These are phyloP conservation scores for Microbotryum violaceum DNA, from an alignment of 1,284 basidiomycete genomes.

Conservation along the genomic window DNA sequence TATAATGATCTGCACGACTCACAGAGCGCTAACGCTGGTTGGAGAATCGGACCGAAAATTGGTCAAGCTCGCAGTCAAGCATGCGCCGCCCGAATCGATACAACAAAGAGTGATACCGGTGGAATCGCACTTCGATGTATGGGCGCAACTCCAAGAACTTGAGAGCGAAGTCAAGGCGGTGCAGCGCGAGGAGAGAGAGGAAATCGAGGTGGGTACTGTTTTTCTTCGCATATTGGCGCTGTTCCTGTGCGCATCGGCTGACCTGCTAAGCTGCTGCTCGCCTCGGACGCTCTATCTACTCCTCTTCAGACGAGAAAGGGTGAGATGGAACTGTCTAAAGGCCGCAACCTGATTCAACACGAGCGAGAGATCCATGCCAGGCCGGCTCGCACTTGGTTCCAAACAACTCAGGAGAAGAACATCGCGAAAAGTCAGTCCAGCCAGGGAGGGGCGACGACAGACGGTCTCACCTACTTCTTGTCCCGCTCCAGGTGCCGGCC, in stretches of 20 bases:
- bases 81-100: constrained; percentile 72
- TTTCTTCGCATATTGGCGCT: not conserved
- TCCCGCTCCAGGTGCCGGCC: constrained; percentile 13
- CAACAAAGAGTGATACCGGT: constrained; percentile 80
- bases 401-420: constrained; percentile 74
- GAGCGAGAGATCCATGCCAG: constrained; percentile 88
- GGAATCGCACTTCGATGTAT: constrained; percentile 68
- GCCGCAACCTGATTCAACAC: constrained; percentile 92
- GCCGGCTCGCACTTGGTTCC: constrained; percentile 97
- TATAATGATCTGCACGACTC: not conserved
- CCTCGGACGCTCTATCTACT: constrained; percentile 3
- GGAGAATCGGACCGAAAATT: constrained; percentile 94
- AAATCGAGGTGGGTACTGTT: constrained; percentile 61
- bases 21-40: constrained; percentile 84
- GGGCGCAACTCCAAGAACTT: constrained; percentile 60
- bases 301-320: constrained; percentile 64
- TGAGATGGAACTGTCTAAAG: constrained; percentile 94
- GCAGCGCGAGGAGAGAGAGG: constrained; percentile 87
- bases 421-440: constrained; percentile 60
- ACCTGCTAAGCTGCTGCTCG: too few species aligned
- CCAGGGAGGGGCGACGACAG: not conserved
- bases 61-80: constrained; percentile 92
- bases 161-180: constrained; percentile 75
- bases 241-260: not conserved
- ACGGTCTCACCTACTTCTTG: not conserved